These are phyloP conservation scores for Lasiodiplodia hormozganensis DNA, from an alignment of 2,329 filamentous ascomycete species.

Conservation along the genomic window DNA sequence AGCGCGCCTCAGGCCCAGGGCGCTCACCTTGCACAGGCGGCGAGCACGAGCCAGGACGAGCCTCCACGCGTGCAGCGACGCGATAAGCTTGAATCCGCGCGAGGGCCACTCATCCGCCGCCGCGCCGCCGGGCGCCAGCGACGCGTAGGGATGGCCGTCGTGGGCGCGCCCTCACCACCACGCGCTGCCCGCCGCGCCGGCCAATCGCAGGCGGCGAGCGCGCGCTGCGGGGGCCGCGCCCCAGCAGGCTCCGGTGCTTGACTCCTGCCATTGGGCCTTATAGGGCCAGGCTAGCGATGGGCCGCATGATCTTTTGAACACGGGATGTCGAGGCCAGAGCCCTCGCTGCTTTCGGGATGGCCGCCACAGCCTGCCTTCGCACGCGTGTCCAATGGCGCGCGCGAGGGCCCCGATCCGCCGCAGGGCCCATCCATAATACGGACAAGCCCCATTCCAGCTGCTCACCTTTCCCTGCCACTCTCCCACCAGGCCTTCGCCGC, in stretches of 20 bases:
- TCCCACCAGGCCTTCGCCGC: slow-evolving; percentile 24
- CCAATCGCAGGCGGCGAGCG: slow-evolving; percentile 8
- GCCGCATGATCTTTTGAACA: slow-evolving; percentile 49
- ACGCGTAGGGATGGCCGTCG: slow-evolving; percentile 17
- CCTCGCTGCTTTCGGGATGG: slow-evolving; percentile 29
- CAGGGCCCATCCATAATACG: slow-evolving; percentile 31
- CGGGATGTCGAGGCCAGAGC: slow-evolving; percentile 40
- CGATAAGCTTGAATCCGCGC: slow-evolving; percentile 27
- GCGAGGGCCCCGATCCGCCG: slow-evolving; percentile 25
- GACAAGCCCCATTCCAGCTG: slow-evolving; percentile 29
- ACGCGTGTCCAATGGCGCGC: slow-evolving; percentile 24
- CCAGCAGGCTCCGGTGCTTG: slow-evolving; percentile 13
- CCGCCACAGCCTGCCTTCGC: slow-evolving; percentile 27
- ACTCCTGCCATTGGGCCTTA: slow-evolving; percentile 30
- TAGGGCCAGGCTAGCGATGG: slow-evolving; percentile 35
- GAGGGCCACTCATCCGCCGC: slow-evolving; percentile 16
- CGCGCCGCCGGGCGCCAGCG: slow-evolving; percentile 15
- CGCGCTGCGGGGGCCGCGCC: slow-evolving; percentile 14
- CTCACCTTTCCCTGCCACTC: slow-evolving; percentile 27
- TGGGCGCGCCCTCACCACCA: slow-evolving; percentile 24
- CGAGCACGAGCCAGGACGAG: slow-evolving; percentile 25
- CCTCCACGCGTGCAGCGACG: slow-evolving; percentile 23
- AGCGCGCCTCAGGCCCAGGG: slow-evolving; percentile 12
- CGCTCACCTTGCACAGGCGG: slow-evolving; percentile 8
- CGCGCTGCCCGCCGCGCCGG: slow-evolving; percentile 9